These are phyloP conservation scores for Aspergillus glaucus DNA, from an alignment of 2,329 filamentous ascomycete genomes.

Conservation along the genomic window DNA sequence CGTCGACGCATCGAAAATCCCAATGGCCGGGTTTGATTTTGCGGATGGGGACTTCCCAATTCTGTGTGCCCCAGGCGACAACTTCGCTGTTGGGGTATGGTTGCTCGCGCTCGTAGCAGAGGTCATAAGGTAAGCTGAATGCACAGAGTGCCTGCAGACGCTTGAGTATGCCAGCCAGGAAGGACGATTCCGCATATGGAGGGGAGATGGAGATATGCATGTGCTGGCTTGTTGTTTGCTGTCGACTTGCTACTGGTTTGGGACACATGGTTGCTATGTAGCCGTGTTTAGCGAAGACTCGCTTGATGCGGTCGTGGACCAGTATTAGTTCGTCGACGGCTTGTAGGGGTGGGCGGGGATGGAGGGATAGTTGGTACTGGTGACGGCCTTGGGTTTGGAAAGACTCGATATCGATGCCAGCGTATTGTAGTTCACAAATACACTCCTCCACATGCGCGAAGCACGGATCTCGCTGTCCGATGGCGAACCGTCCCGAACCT, in stretches of 20 bases:
- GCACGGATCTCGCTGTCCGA: conserved; percentile 3
- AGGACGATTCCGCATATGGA: conserved; percentile 2
- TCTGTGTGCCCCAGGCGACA: conserved; percentile 14
- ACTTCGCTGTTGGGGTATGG: conserved; percentile 4
- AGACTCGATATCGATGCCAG: conserved; percentile 6
- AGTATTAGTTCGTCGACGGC: conserved; percentile 14
- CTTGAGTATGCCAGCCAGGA: conserved; percentile 9
- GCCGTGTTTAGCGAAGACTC: conserved; percentile 8
- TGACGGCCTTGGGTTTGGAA: conserved; percentile 10
- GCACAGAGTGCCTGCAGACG: conserved; percentile 7
- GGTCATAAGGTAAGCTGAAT: conserved; percentile 9
- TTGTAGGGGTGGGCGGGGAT: conserved; percentile 10
- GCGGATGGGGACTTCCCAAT: conserved; percentile 10
- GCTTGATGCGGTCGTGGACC: conserved; percentile 10
- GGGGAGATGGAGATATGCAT: conserved; percentile 13
- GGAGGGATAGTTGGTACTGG: conserved; percentile 13
- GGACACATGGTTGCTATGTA: conserved; percentile 14
- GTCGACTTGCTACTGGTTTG: conserved; percentile 4
- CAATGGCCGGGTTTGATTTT: conserved; percentile 15
- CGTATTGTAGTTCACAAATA: neutral
- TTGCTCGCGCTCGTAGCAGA: conserved; percentile 7
- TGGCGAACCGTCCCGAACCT: neutral
- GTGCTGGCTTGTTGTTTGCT: conserved; percentile 8
- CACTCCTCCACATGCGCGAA: conserved; percentile 5
- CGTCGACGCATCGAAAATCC: conserved; percentile 16